Conservation (phyloP, 352 stramenopile genomes). For the Phytophthora sojae region DNA sequence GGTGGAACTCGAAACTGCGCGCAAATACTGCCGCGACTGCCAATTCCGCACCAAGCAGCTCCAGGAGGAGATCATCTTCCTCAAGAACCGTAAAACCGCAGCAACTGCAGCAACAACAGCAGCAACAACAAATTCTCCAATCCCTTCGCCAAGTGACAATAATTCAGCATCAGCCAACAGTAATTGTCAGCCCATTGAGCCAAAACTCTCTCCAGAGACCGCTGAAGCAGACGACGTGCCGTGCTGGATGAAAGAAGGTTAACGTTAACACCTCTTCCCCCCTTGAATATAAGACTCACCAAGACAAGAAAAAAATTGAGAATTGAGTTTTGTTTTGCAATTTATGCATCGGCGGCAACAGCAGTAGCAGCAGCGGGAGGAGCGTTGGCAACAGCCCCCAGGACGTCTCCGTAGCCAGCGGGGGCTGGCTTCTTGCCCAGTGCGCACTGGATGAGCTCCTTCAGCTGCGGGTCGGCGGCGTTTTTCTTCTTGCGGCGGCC, state of each 20-base stretch:
- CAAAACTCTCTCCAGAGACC: constrained; percentile 10
- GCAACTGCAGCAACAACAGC: neutral
- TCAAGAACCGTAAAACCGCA: constrained; percentile 56
- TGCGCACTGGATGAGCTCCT: constrained; percentile 51
- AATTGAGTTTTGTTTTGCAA: constrained; percentile 12
- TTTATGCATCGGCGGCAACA: constrained; percentile 23
- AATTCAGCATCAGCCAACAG: neutral
- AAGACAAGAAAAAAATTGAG: neutral
- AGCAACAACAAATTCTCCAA: constrained; percentile 1
- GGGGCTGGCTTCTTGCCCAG: constrained; percentile 44
- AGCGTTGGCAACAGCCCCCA: neutral
- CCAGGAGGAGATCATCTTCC: constrained; percentile 71
- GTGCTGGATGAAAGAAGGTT: constrained; percentile 52
- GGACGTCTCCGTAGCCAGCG: constrained; percentile 16
- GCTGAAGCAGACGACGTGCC: constrained; percentile 37
- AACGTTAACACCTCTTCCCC: constrained; percentile 25
- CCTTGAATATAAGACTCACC: neutral
- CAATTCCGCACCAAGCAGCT: constrained; percentile 77
- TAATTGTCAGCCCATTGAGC: neutral
- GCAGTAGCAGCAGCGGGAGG: no score
- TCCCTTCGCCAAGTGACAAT: neutral
- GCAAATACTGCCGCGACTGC: constrained; percentile 57
- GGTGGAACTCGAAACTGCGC: constrained; percentile 56
- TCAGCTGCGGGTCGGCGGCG: constrained; percentile 35
- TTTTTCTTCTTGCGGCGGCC: constrained; percentile 44